A percentile compares a stretch with the other conserved stretches of the same genome.
Conservation (phyloP, 2,329 filamentous ascomycete species). For the Aureobasidium leucospermi region DNA sequence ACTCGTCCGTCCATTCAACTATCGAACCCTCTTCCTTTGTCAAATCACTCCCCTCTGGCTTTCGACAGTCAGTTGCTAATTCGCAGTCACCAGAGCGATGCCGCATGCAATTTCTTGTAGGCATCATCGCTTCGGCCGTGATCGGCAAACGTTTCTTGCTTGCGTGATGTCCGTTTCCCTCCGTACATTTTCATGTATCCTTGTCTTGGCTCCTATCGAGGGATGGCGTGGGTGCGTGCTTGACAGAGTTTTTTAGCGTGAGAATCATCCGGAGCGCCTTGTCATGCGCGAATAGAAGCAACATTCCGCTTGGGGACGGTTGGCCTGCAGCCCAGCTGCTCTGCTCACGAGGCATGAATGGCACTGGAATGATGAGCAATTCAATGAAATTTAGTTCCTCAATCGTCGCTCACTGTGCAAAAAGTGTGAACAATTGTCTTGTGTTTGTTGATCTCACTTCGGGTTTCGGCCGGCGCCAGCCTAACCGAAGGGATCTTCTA, state of each 20-base stretch:
- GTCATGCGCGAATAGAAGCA: constrained; percentile 12
- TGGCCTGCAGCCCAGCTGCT: constrained; percentile 3
- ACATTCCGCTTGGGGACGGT: constrained; percentile 14
- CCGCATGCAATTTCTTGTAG: background rate
- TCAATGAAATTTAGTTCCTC: constrained; percentile 11
- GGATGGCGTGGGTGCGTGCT: constrained; percentile 2
- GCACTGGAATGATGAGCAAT: constrained; percentile 13
- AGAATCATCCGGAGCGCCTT: constrained; percentile 11
- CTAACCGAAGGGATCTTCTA: constrained; percentile 6
- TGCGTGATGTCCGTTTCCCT: constrained; percentile 11
- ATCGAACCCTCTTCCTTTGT: background rate
- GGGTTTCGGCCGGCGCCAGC: background rate
- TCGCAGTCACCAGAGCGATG: background rate
- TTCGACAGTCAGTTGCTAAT: background rate
- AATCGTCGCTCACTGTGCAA: background rate
- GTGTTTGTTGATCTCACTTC: constrained; percentile 9
- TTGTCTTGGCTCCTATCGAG: constrained; percentile 5
- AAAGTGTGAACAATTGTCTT: constrained; percentile 9
- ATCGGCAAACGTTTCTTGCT: constrained; percentile 13
- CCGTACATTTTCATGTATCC: constrained; percentile 9
- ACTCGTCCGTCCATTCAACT: background rate
- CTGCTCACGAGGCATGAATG: constrained; percentile 12
- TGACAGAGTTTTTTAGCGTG: constrained; percentile 12
- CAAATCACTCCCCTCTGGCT: background rate
- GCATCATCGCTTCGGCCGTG: background rate